Evolutionary conservation across 1,139 yeast genomes (phyloP).

Genomic region (Hyphopichia fennica): DNA sequence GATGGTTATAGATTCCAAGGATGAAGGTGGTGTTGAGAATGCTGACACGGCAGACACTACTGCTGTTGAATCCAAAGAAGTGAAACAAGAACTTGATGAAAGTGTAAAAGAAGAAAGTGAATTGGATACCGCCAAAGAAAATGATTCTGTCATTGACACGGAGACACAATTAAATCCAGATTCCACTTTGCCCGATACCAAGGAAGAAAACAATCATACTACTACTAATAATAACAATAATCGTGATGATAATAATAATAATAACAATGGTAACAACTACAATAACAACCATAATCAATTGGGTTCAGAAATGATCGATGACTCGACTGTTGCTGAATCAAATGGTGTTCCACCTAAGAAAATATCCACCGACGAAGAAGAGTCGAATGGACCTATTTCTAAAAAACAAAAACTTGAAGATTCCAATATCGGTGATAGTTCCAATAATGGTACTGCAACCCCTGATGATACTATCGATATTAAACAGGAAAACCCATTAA

Average conservation of each 20-base stretch:
- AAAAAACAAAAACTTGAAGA: slow-evolving; percentile 2
- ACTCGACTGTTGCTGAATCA: neutral
- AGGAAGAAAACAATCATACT: neutral
- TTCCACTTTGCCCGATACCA: neutral
- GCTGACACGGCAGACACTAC: neutral
- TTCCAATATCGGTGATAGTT: neutral
- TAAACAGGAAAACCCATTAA: neutral
- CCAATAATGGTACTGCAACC: neutral
- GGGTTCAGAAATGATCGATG: neutral
- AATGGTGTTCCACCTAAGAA: no score
- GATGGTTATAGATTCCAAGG: no score
- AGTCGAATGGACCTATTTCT: neutral
- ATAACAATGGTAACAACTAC: neutral
- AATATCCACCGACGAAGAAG: neutral
- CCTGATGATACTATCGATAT: neutral
- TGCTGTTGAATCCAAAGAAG: neutral
- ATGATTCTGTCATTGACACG: neutral
- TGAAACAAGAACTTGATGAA: neutral
- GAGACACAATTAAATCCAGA: neutral
- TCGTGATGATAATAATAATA: neutral
- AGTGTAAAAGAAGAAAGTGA: no score
- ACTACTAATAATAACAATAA: neutral
- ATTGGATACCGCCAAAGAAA: neutral
- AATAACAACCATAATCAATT: neutral
- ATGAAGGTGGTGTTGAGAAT: neutral